Evolutionary conservation across 2,329 filamentous ascomycete genomes (phyloP), one percentile per base, ranked within the genome.

Genomic region (Diplodia intermedia): DNA sequence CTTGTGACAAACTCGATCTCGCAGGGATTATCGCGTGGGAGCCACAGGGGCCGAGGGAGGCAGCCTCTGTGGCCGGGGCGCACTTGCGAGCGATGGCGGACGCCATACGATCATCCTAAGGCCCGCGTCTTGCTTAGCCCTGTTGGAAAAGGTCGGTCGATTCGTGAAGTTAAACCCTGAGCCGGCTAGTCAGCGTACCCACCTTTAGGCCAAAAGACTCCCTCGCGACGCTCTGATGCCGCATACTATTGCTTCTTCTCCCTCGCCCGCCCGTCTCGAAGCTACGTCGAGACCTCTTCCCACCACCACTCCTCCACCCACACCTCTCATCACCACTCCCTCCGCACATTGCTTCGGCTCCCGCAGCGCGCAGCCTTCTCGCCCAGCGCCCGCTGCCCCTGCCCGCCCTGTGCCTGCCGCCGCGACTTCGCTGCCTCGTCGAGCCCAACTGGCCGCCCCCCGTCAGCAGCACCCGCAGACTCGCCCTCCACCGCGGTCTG

Each of bases 351-450:
- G 50, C 63, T 29, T 61, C 52, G 14, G 43, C 47, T 31, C 60
- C 26, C 43, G 31, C 55, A 29, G 18, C 49, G 43, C 55, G 61
- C 52, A 60, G 57, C 43, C 65, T 53, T 61, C 67, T 29, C 50
- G 38, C 43, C 55, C 69, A 54, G 40, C 69, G 62, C 66, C 69
- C 69, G 70, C 69, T 63, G 36, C 71, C 67, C 69, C 60, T 67
- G 47, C 55, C 47, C 56, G 40, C 33, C 56, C 60, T 50, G 57
- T 54, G 60, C 60, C 69, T 63, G 65, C 68, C 66, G 69, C 49
- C 50, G 61, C 52, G 29, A 66, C 66, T 57, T 33, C 40, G 57
- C 43, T 50, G 57, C 57, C 40, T 63, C 60, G 54, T 50, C 47
- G 9, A 68, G 18, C n/a, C 69, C 63, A 26, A 65, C 33, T 38